A percentile compares a stretch with the other conserved stretches of the same genome.
phyloP scores from a whole-genome alignment of 108 stramenopile genomes.

The Skeletonema grethae region DNA sequence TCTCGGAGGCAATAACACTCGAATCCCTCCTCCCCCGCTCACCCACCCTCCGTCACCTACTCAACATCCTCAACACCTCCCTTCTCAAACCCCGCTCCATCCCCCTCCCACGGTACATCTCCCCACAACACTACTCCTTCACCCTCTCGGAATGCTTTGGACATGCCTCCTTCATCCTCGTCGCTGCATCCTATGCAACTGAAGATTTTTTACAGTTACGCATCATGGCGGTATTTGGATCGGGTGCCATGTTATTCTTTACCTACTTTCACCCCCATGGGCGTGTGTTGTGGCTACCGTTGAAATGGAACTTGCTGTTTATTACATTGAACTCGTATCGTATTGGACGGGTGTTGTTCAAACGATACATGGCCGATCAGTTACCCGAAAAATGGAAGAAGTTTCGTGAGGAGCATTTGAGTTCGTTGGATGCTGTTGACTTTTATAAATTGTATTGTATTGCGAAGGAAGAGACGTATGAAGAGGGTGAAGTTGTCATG shows the following conservation, averaged over 20 bases:
- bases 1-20: conserved; percentile 10
- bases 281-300: conserved; percentile 81
- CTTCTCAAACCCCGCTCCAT: conserved; percentile 62
- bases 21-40: conserved; percentile 7
- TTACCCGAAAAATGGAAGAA: conserved; percentile 50
- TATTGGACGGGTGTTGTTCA: conserved; percentile 56
- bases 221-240: conserved; percentile 75
- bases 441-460: conserved; percentile 66
- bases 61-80: conserved; percentile 32
- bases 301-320: conserved; percentile 85
- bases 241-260: conserved; percentile 78
- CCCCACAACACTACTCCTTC: conserved; percentile 64
- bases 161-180: conserved; percentile 80
- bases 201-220: conserved; percentile 79
- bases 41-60: conserved; percentile 10
- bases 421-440: conserved; percentile 63
- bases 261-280: conserved; percentile 92
- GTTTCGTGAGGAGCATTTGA: conserved; percentile 67
- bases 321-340: conserved; percentile 76
- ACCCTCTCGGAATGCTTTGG: conserved; percentile 76
- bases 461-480: conserved; percentile 50
- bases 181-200: conserved; percentile 74
- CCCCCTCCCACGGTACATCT: conserved; percentile 80
- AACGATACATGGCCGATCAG: conserved; percentile 58
- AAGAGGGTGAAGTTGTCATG: conserved; percentile 58